These are phyloP conservation scores for Cytauxzoon felis DNA, from an alignment of 169 alveolate genomes.

Conservation along the genomic window DNA sequence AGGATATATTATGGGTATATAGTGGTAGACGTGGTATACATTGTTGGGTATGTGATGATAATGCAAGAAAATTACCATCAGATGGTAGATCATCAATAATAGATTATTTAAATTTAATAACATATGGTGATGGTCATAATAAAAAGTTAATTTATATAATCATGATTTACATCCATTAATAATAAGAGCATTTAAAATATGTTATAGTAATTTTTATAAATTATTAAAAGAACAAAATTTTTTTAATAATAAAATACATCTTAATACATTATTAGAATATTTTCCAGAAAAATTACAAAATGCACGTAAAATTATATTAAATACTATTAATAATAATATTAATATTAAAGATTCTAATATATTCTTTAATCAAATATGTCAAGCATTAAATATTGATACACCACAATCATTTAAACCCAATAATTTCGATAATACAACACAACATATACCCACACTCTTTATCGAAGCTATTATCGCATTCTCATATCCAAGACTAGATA, in stretches of 20 bases:
- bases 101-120: slow-evolving; percentile 68
- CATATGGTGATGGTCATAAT: slow-evolving; percentile 64
- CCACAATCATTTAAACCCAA: slow-evolving; percentile 31
- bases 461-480: slow-evolving; percentile 60
- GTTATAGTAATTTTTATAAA: slow-evolving; percentile 55
- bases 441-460: slow-evolving; percentile 38
- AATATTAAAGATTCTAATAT: slow-evolving; percentile 13
- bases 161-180: slow-evolving; percentile 46
- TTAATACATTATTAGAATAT: slow-evolving; percentile 39
- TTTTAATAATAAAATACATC: slow-evolving; percentile 5
- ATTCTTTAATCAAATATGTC: slow-evolving; percentile 36
- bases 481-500: slow-evolving; percentile 64
- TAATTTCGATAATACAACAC: background rate
- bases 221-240: slow-evolving; percentile 50
- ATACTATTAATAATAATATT: background rate
- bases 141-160: slow-evolving; percentile 63
- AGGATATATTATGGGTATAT: slow-evolving; percentile 90
- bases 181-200: slow-evolving; percentile 46
- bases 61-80: slow-evolving; percentile 68
- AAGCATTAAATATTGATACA: slow-evolving; percentile 10
- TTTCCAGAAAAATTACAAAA: slow-evolving; percentile 25
- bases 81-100: slow-evolving; percentile 73
- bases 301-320: slow-evolving; percentile 22
- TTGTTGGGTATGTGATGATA: slow-evolving; percentile 94
- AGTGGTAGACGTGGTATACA: slow-evolving; percentile 99